Conservation (phyloP, 352 stramenopile species). For the Phytophthora quininea region DNA sequence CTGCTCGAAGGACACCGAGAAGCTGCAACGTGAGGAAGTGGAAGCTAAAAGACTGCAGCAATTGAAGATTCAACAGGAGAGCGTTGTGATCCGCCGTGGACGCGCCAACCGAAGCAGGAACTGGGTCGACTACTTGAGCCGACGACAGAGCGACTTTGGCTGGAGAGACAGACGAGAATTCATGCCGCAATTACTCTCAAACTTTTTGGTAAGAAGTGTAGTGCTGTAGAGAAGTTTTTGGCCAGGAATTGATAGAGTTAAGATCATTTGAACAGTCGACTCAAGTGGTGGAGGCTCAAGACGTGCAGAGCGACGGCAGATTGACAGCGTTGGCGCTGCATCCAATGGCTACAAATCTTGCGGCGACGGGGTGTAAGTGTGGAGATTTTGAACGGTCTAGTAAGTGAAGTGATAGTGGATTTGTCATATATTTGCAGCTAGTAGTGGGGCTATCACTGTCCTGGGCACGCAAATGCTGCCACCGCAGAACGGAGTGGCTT, state of each 20-base stretch:
- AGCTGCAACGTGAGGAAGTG: constrained; percentile 17
- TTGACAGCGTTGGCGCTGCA: constrained; percentile 47
- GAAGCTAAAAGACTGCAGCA: constrained; percentile 21
- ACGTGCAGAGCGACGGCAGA: constrained; percentile 15
- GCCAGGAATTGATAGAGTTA: background rate
- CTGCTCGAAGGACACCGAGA: constrained; percentile 21
- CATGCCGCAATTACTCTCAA: constrained; percentile 33
- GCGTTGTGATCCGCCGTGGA: constrained; percentile 11
- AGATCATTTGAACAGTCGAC: constrained; percentile 22
- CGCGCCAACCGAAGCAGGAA: constrained; percentile 14
- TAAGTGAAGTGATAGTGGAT: background rate
- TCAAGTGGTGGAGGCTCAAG: constrained; percentile 35
- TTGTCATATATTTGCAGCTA: constrained; percentile 24
- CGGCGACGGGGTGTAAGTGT: constrained; percentile 43
- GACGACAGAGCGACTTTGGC: constrained; percentile 39
- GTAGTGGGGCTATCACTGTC: constrained; percentile 28
- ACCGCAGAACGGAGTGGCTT: background rate
- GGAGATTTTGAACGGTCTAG: background rate
- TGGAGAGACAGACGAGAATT: constrained; percentile 44
- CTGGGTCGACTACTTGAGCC: constrained; percentile 36
- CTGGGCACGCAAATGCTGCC: constrained; percentile 14
- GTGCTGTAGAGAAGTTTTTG: constrained; percentile 1
- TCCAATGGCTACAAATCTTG: constrained; percentile 28
- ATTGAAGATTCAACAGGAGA: constrained; percentile 22
- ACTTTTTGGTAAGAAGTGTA: constrained; percentile 24